phyloP scores from a whole-genome alignment of 2,329 filamentous ascomycete genomes.

The Trichoderma semiorbis region DNA sequence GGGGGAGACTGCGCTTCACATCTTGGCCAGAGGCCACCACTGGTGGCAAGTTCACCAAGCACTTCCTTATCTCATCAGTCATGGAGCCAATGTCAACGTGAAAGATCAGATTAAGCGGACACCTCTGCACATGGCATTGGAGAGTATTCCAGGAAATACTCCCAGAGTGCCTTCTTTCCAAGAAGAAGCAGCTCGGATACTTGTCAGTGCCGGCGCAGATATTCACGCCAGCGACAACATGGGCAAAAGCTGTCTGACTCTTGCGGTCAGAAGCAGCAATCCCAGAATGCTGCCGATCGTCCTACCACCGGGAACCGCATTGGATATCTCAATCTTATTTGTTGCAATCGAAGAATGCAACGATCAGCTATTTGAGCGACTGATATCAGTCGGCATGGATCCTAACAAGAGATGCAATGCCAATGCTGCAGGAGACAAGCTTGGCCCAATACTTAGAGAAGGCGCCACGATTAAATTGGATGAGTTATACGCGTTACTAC shows the following conservation, averaged over 20 bases:
- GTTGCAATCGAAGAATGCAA: neutral
- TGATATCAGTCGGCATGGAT: neutral
- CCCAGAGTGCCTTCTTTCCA: constrained; percentile 9
- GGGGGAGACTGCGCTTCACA: constrained; percentile 15
- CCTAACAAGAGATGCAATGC: neutral
- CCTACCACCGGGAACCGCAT: neutral
- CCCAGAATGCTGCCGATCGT: neutral
- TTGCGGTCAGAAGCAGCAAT: constrained; percentile 15
- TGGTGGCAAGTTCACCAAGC: constrained; percentile 27
- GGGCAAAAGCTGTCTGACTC: constrained; percentile 17
- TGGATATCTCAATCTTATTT: neutral
- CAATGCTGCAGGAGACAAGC: neutral
- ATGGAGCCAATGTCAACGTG: constrained; percentile 20
- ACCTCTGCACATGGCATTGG: constrained; percentile 22
- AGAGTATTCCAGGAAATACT: neutral
- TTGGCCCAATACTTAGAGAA: neutral
- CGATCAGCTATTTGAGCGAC: neutral
- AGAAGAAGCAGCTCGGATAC: constrained; percentile 19
- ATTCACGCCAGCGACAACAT: constrained; percentile 17
- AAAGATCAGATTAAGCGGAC: constrained; percentile 16
- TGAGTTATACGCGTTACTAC: neutral
- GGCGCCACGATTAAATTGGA: neutral
- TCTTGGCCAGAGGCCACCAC: constrained; percentile 4
- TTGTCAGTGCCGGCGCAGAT: constrained; percentile 23
- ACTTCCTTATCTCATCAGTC: constrained; percentile 23